Conservation (phyloP, 768 basidiomycete species). For the Suillus sp. region DNA sequence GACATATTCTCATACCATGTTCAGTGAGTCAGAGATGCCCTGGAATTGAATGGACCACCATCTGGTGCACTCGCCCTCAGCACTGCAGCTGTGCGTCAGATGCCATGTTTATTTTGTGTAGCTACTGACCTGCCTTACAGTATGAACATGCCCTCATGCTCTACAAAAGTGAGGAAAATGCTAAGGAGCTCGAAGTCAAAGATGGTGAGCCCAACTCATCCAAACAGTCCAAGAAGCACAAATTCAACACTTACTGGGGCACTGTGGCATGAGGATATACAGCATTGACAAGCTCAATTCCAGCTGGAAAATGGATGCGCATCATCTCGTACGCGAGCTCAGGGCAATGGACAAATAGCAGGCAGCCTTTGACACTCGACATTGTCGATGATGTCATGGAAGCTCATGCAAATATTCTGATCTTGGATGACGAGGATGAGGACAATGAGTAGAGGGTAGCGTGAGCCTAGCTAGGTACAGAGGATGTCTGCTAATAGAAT, state of each 20-base stretch:
- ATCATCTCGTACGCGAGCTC: conserved; percentile 1
- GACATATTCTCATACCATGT: conserved; percentile 12
- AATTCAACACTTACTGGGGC: conserved; percentile 9
- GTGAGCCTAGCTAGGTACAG: conserved; percentile 2
- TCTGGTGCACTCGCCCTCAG: conserved; percentile 10
- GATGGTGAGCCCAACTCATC: neutral
- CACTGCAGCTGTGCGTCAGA: conserved; percentile 7
- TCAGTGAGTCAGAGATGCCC: neutral
- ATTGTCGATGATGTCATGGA: conserved; percentile 1
- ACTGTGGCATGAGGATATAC: conserved; percentile 1
- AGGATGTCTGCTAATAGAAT: conserved; percentile 1
- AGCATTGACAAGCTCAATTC: conserved; percentile 3
- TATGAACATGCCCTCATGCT: conserved; percentile 9
- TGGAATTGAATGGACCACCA: conserved; percentile 6
- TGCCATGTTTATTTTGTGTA: neutral
- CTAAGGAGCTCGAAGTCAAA: neutral
- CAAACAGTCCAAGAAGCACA: conserved; percentile 1
- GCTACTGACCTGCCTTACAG: conserved; percentile 2
- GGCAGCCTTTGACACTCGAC: neutral
- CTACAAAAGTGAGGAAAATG: conserved; percentile 10
- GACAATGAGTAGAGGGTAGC: neutral
- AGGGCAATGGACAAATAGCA: neutral
- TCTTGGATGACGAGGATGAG: neutral
- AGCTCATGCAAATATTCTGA: neutral
- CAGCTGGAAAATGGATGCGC: conserved; percentile 6